Percentiles rank a stretch among this genome's conserved stretches.
phyloP scores from a whole-genome alignment of 345 rosid species.

The Gossypium bickii region DNA sequence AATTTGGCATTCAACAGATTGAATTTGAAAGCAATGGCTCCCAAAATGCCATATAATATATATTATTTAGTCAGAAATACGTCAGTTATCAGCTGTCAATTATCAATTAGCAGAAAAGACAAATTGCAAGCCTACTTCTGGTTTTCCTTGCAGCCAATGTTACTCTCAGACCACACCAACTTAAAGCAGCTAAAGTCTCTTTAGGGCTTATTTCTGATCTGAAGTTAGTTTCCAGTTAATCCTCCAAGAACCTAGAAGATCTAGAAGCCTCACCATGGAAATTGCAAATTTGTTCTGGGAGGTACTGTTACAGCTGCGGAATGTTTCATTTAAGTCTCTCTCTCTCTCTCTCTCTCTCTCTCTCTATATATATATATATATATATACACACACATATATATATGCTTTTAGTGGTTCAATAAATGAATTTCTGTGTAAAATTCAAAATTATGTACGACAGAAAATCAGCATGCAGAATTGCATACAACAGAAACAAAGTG shows the following conservation, averaged over 20 bases:
- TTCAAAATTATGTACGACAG: too few species aligned
- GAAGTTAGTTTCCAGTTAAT: background rate
- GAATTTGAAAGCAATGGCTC: background rate
- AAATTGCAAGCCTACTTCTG: background rate
- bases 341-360: too few species aligned
- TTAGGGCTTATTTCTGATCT: background rate
- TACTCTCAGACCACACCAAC: background rate
- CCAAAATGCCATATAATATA: background rate
- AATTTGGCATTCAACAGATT: background rate
- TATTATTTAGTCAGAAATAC: background rate
- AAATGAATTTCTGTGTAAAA: too few species aligned
- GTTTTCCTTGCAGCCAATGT: background rate
- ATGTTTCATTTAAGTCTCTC: too few species aligned
- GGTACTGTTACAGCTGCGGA: too few species aligned
- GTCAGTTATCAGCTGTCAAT: background rate
- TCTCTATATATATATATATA: rapidly evolving
- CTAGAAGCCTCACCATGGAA: background rate
- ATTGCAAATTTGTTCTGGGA: too few species aligned
- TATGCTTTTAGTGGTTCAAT: too few species aligned
- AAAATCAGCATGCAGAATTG: too few species aligned
- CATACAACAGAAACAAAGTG: too few species aligned
- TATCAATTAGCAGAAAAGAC: background rate
- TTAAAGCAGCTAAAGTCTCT: background rate
- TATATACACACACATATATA: too few species aligned
- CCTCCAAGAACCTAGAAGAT: background rate